Conservation (phyloP, 352 stramenopile genomes). For the Globisporangium cystogenes region DNA sequence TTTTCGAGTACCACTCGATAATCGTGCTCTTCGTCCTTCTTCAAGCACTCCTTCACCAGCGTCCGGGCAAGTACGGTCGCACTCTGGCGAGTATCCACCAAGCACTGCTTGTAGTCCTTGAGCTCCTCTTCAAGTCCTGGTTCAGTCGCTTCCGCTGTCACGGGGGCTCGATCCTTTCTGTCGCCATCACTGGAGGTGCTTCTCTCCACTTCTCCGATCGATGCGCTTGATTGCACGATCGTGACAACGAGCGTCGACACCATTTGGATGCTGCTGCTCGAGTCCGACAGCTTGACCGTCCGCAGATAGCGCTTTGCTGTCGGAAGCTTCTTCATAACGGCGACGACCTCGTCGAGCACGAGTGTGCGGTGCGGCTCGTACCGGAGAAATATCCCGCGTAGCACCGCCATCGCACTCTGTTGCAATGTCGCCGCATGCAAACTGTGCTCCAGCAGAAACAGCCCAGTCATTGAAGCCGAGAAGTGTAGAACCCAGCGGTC, state of each 20-base stretch:
- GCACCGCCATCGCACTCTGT: constrained; percentile 44
- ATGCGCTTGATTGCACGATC: constrained; percentile 47
- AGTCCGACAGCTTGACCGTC: constrained; percentile 61
- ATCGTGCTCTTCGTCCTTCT: constrained; percentile 76
- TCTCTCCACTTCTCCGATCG: constrained; percentile 11
- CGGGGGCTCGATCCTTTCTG: constrained; percentile 12
- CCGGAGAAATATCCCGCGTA: constrained; percentile 61
- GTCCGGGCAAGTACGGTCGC: constrained; percentile 36
- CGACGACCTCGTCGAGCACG: constrained; percentile 66
- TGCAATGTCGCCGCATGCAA: constrained; percentile 56
- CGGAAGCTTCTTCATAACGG: constrained; percentile 72
- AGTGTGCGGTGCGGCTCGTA: constrained; percentile 56
- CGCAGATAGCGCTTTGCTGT: constrained; percentile 64
- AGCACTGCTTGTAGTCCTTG: constrained; percentile 10
- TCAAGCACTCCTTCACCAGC: constrained; percentile 72
- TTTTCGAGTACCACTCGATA: constrained; percentile 75
- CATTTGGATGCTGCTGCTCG: constrained; percentile 48
- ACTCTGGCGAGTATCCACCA: constrained; percentile 32
- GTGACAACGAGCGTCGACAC: constrained; percentile 61
- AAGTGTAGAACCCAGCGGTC: constrained; percentile 75
- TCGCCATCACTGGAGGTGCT: constrained; percentile 1
- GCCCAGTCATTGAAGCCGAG: constrained; percentile 55
- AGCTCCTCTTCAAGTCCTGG: constrained; percentile 13
- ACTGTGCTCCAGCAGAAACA: constrained; percentile 69
- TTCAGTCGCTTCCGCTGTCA: constrained; percentile 16